Evolutionary conservation across 106 monocot species (phyloP).

Genomic region (Dactylorhiza incarnata): DNA sequence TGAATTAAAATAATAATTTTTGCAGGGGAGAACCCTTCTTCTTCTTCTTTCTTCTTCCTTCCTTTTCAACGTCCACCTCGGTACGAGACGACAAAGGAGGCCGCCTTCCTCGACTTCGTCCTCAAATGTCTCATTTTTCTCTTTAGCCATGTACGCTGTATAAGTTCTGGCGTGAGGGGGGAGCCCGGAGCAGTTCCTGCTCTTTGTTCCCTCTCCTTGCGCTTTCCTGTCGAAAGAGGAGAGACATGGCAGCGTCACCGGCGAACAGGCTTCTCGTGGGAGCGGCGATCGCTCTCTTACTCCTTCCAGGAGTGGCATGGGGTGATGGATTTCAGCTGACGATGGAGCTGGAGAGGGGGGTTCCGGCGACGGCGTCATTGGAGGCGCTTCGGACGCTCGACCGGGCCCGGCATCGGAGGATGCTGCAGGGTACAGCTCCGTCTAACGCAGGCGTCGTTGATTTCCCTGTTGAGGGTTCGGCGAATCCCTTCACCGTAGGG

Average conservation of each 20-base stretch:
- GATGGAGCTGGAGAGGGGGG: conserved; percentile 58
- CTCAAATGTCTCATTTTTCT: background rate
- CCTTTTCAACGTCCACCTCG: background rate
- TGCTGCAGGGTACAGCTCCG: conserved; percentile 21
- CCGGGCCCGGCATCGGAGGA: conserved; percentile 38
- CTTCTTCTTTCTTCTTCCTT: background rate
- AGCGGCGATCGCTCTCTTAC: background rate
- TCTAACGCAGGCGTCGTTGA: conserved; percentile 44
- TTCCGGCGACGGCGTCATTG: conserved; percentile 31
- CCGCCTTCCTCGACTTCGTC: background rate
- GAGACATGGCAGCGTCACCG: conserved; percentile 19
- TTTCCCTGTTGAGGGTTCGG: conserved; percentile 78
- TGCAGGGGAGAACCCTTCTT: too few relatives aligned
- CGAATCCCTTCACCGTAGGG: conserved; percentile 88
- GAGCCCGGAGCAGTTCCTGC: conserved; percentile 4
- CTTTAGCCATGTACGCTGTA: conserved; percentile 1
- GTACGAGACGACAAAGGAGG: conserved; percentile 4
- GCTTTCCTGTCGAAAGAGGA: background rate
- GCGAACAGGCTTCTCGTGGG: background rate
- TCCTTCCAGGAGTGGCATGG: background rate
- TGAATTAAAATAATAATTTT: too few relatives aligned
- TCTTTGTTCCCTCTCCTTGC: conserved; percentile 1
- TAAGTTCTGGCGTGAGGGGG: background rate
- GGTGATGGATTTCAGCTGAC: conserved; percentile 16
- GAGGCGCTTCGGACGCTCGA: conserved; percentile 44